A percentile compares a stretch with the other conserved stretches of the same genome.
Conservation (phyloP, 2,329 filamentous ascomycete species). For the Parastagonospora avenae region DNA sequence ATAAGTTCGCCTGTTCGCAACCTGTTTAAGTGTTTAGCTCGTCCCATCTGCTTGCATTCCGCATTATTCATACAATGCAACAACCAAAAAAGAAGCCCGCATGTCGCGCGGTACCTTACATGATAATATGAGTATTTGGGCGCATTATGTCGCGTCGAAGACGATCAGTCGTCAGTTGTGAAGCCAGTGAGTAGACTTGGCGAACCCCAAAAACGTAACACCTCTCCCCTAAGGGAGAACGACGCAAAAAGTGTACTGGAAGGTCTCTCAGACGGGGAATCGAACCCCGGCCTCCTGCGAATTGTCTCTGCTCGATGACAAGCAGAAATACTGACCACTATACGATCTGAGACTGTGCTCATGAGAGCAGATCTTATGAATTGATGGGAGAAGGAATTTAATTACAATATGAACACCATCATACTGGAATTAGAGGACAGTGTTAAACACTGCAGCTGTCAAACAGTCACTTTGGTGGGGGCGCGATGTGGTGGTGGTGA, state of each 20-base stretch:
- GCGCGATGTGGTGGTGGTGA: too few species aligned
- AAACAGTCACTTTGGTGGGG: background rate
- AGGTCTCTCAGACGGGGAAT: constrained; percentile 7
- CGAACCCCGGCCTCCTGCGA: constrained; percentile 10
- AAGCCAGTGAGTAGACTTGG: too few species aligned
- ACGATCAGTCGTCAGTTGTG: too few species aligned
- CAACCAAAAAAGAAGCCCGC: too few species aligned
- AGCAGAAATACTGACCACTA: constrained; percentile 12
- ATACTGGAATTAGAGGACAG: background rate
- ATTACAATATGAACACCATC: background rate
- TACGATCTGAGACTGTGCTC: constrained; percentile 5
- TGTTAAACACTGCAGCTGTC: background rate
- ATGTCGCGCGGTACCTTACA: too few species aligned
- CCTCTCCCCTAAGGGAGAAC: background rate
- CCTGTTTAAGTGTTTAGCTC: too few species aligned
- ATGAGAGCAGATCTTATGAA: background rate
- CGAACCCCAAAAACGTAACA: background rate
- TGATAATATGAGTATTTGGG: too few species aligned
- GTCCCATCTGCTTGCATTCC: too few species aligned
- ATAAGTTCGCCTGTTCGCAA: background rate
- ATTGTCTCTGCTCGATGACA: constrained; percentile 3
- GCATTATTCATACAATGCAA: too few species aligned
- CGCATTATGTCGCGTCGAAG: too few species aligned
- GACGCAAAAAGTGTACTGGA: background rate
- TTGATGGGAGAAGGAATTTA: background rate